Base-by-base conservation (phyloP, 2,329 filamentous ascomycete genomes). In the Akanthomyces muscarius region DNA sequence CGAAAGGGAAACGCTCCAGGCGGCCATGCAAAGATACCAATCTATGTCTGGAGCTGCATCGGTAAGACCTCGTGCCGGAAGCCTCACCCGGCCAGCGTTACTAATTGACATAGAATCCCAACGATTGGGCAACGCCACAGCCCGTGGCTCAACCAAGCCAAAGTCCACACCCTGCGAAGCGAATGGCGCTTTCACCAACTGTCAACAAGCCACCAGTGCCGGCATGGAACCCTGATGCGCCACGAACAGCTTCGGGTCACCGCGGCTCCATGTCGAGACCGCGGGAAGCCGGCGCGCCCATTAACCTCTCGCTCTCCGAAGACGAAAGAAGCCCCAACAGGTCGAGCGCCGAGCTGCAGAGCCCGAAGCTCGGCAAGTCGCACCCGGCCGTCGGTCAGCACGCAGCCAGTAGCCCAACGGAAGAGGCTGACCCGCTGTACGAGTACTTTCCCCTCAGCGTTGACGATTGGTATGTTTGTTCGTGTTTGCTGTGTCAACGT, bases 371-470 rank as follows among this genome's bases (percentile, higher is more conserved):
- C n/a, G 66, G 73, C n/a, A 81, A 80, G 67, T 67, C 74, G 63
- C 66, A 73, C 64, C 66, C 72, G 6, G 69, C 70, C 11, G 70
- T 71, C 2, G 75, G 71, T 5, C 74, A 76, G 25, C 75, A 75
- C 59, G 68, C 71, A 52, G 81, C 81, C 68, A 83, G 85, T 72
- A 88, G 89, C 71, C 82, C 90, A 41, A 77, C 87, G 67, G 92
- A 96, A 69, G 89, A 89, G 68, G 88, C 88, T 0, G 93, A 97
- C 75, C 79, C 93, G 67, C 79, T 97, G 21, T 97, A 97, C 72
- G 93, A 98, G 76, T 97, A 98, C 72, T 97, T 98, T 67, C 93
- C 93, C 0, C 81, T 98, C 18, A 92, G 89, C 55, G 78, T 97
- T 64, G 92, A 97, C 73, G 93, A 97, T 71, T 97, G 90, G 90